Percentiles rank a stretch among this genome's conserved stretches.
phyloP scores from a whole-genome alignment of 805 yeast species.

The Hanseniaspora mollemarum region DNA sequence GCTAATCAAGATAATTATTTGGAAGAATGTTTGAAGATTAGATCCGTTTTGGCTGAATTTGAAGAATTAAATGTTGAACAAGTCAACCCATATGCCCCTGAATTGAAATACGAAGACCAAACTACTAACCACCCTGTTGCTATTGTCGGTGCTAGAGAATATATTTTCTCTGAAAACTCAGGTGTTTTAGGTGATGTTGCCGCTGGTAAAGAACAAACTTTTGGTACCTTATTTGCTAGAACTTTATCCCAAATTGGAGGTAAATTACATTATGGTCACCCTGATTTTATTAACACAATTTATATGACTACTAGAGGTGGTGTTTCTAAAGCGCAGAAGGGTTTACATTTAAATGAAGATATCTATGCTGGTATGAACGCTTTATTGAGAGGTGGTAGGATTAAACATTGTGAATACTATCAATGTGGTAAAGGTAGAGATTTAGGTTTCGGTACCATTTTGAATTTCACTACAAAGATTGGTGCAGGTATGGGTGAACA shows the following conservation, averaged over 20 bases:
- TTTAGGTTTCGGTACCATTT: constrained; percentile 74
- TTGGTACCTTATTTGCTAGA: constrained; percentile 75
- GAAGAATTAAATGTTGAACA: constrained; percentile 68
- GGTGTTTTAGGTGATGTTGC: constrained; percentile 83
- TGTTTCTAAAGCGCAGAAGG: constrained; percentile 76
- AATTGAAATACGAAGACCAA: constrained; percentile 46
- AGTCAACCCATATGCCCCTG: constrained; percentile 72
- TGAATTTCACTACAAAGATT: constrained; percentile 76
- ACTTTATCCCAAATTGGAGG: constrained; percentile 78
- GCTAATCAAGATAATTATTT: constrained; percentile 79
- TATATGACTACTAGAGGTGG: constrained; percentile 83
- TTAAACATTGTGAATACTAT: constrained; percentile 75
- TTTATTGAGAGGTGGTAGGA: constrained; percentile 71
- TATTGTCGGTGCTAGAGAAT: constrained; percentile 77
- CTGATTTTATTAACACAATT: constrained; percentile 65
- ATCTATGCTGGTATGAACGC: constrained; percentile 84
- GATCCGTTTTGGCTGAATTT: constrained; percentile 72
- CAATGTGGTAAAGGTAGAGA: constrained; percentile 90
- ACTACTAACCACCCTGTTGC: constrained; percentile 57
- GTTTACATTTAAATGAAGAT: constrained; percentile 77
- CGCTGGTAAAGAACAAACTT: constrained; percentile 83
- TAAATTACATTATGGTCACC: constrained; percentile 79
- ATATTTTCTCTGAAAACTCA: constrained; percentile 74
- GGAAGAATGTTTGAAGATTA: constrained; percentile 74
- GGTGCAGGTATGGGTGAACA: constrained; percentile 94